These are phyloP conservation scores for Tulasnella sp. DNA, from an alignment of 768 basidiomycete genomes.

Conservation along the genomic window DNA sequence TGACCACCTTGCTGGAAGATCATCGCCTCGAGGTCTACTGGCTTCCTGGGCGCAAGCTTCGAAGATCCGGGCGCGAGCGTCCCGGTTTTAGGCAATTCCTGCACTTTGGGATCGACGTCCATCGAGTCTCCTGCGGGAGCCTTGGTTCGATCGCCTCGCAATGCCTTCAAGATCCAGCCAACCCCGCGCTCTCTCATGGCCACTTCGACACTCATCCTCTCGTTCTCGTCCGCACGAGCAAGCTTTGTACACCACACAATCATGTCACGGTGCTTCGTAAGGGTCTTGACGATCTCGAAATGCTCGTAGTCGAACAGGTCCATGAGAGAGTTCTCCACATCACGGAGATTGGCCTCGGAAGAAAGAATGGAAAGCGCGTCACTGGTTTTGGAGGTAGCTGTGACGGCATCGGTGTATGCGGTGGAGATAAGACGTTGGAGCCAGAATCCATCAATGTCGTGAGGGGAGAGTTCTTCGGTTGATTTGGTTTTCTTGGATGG, in stretches of 20 bases:
- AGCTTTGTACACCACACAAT: slow-evolving; percentile 98
- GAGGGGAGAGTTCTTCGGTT: slow-evolving; percentile 76
- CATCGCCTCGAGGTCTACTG: slow-evolving; percentile 88
- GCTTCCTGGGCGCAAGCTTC: slow-evolving; percentile 75
- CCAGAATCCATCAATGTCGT: slow-evolving; percentile 96
- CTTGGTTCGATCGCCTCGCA: slow-evolving; percentile 71
- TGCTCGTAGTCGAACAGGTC: slow-evolving; percentile 92
- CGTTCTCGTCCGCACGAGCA: slow-evolving; percentile 82
- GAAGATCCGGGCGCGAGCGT: slow-evolving; percentile 79
- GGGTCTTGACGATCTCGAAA: slow-evolving; percentile 83
- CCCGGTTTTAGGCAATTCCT: slow-evolving; percentile 68
- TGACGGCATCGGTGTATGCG: slow-evolving; percentile 90
- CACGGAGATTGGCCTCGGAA: slow-evolving; percentile 82
- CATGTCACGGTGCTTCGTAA: slow-evolving; percentile 93
- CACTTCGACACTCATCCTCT: slow-evolving; percentile 89
- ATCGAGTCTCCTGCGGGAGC: slow-evolving; percentile 56
- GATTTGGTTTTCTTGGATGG: slow-evolving; percentile 43
- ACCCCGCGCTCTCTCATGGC: slow-evolving; percentile 97
- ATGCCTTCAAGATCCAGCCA: slow-evolving; percentile 89
- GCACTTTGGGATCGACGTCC: slow-evolving; percentile 65
- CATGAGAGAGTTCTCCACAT: slow-evolving; percentile 94
- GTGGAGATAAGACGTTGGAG: slow-evolving; percentile 91
- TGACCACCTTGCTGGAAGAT: slow-evolving; percentile 96
- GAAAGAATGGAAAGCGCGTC: slow-evolving; percentile 79
- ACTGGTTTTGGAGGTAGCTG: slow-evolving; percentile 85